Evolutionary conservation across 129 eudicot genomes (phyloP), one percentile per base, ranked within the genome.

Genomic region (Mikania micrantha): DNA sequence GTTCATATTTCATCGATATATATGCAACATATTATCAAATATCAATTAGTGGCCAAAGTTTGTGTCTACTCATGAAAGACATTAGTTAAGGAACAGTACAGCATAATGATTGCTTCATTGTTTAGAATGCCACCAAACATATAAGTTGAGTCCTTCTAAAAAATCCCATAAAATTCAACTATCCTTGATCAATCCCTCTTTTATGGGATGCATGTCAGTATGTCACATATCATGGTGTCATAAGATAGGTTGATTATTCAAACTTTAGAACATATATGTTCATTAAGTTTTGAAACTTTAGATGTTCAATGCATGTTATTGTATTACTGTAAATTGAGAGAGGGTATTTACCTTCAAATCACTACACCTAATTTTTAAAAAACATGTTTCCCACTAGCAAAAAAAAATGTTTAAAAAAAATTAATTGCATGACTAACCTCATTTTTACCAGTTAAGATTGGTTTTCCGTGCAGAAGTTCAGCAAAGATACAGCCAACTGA

Each of bases 401-500:
- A n/a, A n/a, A n/a, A n/a, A n/a, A n/a, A n/a, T n/a, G n/a, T n/a
- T n/a, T n/a, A n/a, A n/a, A 32, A 32, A 3, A 32, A 13, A 7
- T 35, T 16, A 53, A 4, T 53, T 15, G 19, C 32, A 16, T 19
- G 35, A 75, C 79, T 75, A 28, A 76, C 98, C 98, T 93, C 98
- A 70, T 65, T 86, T 82, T 85, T 93, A n/a, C 96, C 98, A 22
- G 85, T 75, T 81, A 93, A 82, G 75, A 93, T 85, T 22, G 98
- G 96, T 64, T 93, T 93, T 40, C 92, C 96, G 40, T 75, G 71
- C 81, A 93, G 73, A 69, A 93, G 96, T 74, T 92, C 98, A 66
- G 95, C 98, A 74, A 92, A 92, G 40, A 92, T 84, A 63, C 98
- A 92, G 25, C 98, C 98, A 71, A 89, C 96, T 59, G 96, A 88